Evolutionary conservation across 2,329 filamentous ascomycete species (phyloP).

Genomic region (Graphium sp.): DNA sequence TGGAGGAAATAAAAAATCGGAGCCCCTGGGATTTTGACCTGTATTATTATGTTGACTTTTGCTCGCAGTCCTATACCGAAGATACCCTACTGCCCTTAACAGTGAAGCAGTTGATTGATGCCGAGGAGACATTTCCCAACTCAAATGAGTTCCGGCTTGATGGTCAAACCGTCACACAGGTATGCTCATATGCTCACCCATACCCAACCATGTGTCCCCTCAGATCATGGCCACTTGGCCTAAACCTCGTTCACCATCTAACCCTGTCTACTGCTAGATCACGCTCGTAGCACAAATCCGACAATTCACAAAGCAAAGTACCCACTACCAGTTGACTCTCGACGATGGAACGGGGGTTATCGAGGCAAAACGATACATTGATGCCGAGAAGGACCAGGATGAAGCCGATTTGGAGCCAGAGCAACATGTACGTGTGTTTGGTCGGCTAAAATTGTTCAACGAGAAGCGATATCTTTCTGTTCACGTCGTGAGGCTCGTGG

Average conservation of each 20-base stretch:
- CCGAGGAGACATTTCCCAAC: constrained; percentile 54
- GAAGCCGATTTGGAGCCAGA: constrained; percentile 44
- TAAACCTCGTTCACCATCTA: no score
- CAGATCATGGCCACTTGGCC: not conserved
- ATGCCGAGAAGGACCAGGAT: constrained; percentile 38
- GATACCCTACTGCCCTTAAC: constrained; percentile 87
- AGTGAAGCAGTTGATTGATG: constrained; percentile 84
- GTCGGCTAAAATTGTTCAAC: constrained; percentile 68
- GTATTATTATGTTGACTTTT: not conserved
- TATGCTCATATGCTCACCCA: not conserved
- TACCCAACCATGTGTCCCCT: constrained; percentile 27
- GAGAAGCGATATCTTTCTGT: constrained; percentile 70
- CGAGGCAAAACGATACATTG: constrained; percentile 80
- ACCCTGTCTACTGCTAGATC: constrained; percentile 9
- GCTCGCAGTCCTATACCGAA: constrained; percentile 45
- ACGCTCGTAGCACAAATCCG: constrained; percentile 86
- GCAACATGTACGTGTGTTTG: constrained; percentile 72
- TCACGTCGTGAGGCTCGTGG: constrained; percentile 63
- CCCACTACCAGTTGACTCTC: constrained; percentile 81
- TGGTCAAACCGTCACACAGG: constrained; percentile 50
- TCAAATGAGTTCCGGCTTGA: constrained; percentile 68
- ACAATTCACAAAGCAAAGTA: constrained; percentile 68
- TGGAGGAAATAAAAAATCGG: not conserved
- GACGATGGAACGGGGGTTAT: constrained; percentile 90
- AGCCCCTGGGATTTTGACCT: not conserved